Conservation (phyloP, 257 asterid species). For the Solanum dulcamara region DNA sequence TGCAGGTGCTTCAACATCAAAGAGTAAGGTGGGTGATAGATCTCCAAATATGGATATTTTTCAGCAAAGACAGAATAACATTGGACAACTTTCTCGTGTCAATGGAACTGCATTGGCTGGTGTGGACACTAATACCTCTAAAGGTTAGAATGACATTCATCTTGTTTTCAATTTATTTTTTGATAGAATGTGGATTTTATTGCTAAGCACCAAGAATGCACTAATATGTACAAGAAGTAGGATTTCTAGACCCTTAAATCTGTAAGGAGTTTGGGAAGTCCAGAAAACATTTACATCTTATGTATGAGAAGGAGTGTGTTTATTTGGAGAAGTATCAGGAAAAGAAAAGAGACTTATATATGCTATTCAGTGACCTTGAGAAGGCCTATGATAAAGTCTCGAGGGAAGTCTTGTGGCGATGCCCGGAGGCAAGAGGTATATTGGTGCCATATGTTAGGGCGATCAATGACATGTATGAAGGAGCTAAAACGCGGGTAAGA, state of each 20-base stretch:
- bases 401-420: too few relatives aligned
- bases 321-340: too few relatives aligned
- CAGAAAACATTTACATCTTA: neutral
- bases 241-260: neutral
- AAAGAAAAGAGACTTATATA: too few relatives aligned
- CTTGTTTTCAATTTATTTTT: neutral
- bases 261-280: neutral
- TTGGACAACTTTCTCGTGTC: constrained; percentile 8
- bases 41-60: constrained; percentile 10
- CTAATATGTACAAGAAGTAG: neutral
- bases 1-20: neutral
- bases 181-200: neutral
- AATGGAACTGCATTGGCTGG: constrained; percentile 7
- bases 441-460: too few relatives aligned
- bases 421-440: too few relatives aligned
- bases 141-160: constrained; percentile 27
- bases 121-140: constrained; percentile 4
- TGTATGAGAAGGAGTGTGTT: too few relatives aligned
- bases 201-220: neutral
- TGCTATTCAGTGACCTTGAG: too few relatives aligned
- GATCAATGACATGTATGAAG: too few relatives aligned
- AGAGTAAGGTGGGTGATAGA: constrained; percentile 1
- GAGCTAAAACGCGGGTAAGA: too few relatives aligned
- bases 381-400: too few relatives aligned
- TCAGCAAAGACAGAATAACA: constrained; percentile 18